A percentile compares a stretch with the other conserved stretches of the same genome.
Evolutionary conservation across 2,329 filamentous ascomycete species (phyloP).

Genomic region (Trichophyton schoenleinii): DNA sequence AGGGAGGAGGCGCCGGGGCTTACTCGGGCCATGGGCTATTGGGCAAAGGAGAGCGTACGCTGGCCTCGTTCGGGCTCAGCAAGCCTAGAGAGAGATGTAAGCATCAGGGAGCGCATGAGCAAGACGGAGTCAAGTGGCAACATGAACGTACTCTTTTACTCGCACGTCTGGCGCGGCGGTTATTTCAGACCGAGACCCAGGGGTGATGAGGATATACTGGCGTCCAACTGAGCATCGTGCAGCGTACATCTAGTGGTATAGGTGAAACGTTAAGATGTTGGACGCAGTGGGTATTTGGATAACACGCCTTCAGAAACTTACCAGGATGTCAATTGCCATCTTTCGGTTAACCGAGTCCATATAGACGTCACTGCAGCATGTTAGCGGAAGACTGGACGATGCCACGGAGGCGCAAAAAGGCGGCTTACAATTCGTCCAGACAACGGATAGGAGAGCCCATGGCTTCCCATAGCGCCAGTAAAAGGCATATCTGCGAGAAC

Average conservation of each 20-base stretch:
- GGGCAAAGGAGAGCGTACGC: conserved; percentile 25
- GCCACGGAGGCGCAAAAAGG: background rate
- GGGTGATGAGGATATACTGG: conserved; percentile 94
- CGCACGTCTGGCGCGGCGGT: conserved; percentile 33
- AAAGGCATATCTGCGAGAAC: conserved; percentile 88
- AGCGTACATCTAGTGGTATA: conserved; percentile 52
- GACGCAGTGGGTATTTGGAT: background rate
- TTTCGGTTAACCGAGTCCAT: conserved; percentile 96
- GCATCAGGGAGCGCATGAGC: background rate
- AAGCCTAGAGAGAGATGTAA: conserved; percentile 19
- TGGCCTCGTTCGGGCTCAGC: conserved; percentile 36
- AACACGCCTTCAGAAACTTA: conserved; percentile 34
- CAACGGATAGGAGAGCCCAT: conserved; percentile 94
- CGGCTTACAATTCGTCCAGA: conserved; percentile 69
- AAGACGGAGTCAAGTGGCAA: conserved; percentile 1
- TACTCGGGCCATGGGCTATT: background rate
- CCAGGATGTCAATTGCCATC: conserved; percentile 86
- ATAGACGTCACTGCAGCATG: conserved; percentile 61
- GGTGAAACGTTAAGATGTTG: background rate
- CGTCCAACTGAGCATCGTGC: conserved; percentile 76
- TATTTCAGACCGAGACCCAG: conserved; percentile 59
- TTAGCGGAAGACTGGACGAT: background rate
- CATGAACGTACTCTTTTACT: conserved; percentile 30
- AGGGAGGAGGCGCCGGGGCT: background rate
- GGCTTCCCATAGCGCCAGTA: conserved; percentile 90